Conservation (phyloP, 495 filamentous ascomycete species). For the Hypoxylon fuscum region DNA sequence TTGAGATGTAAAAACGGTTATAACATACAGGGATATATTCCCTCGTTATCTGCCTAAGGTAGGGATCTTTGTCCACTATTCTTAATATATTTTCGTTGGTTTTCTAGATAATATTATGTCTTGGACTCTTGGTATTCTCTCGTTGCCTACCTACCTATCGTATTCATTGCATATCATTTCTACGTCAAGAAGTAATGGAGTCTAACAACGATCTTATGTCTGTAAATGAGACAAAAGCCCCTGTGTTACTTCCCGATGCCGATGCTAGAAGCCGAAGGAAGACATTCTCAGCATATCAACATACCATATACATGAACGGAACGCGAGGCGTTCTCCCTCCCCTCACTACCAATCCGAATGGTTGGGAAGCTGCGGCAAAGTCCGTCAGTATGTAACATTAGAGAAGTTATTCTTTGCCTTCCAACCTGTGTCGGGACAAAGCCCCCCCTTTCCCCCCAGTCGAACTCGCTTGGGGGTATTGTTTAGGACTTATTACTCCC, state of each 20-base stretch:
- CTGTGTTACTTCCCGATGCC: neutral
- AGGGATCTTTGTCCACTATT: neutral
- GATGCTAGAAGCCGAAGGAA: neutral
- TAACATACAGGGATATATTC: neutral
- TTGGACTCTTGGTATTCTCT: too few species aligned
- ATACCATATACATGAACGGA: constrained; percentile 58
- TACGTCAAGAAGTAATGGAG: neutral
- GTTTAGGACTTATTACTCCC: too few species aligned
- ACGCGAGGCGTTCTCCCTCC: constrained; percentile 57
- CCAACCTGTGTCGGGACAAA: too few species aligned
- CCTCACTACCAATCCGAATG: constrained; percentile 68
- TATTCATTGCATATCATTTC: neutral
- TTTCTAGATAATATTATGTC: too few species aligned
- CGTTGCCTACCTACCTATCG: too few species aligned
- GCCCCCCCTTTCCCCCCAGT: too few species aligned
- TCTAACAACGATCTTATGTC: neutral
- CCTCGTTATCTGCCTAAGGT: neutral
- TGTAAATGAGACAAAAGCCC: neutral
- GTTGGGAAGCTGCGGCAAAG: constrained; percentile 65
- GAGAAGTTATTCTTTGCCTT: too few species aligned
- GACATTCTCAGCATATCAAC: constrained; percentile 1
- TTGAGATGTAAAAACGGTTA: neutral
- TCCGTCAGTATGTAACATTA: too few species aligned
- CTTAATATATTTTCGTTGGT: neutral
- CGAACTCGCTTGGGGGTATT: too few species aligned